A percentile compares a stretch with the other conserved stretches of the same genome.
phyloP scores from a whole-genome alignment of 352 stramenopile genomes.

The Pythium scleroteichum region DNA sequence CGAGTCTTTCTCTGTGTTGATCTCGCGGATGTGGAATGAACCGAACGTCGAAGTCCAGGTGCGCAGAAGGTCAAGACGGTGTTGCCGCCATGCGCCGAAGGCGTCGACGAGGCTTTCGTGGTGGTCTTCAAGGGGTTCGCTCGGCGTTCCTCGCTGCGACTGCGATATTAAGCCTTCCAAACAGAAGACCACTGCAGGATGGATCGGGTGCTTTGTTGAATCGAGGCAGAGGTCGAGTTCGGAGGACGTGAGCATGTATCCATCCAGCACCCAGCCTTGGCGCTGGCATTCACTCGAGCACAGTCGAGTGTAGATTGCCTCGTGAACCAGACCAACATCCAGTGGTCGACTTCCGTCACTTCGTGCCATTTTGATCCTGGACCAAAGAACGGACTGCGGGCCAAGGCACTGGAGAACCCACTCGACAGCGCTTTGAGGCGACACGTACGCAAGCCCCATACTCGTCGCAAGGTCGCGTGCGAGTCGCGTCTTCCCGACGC shows the following conservation, averaged over 20 bases:
- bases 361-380: slow-evolving; percentile 11
- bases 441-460: slow-evolving; percentile 51
- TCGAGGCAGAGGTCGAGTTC: slow-evolving; percentile 36
- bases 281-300: slow-evolving; percentile 59
- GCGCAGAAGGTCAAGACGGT: slow-evolving; percentile 49
- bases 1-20: slow-evolving; percentile 37
- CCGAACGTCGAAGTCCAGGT: slow-evolving; percentile 50
- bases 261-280: slow-evolving; percentile 64
- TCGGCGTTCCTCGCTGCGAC: not conserved
- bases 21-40: slow-evolving; percentile 45
- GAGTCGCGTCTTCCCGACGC: slow-evolving; percentile 38
- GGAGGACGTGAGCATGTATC: slow-evolving; percentile 36
- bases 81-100: slow-evolving; percentile 44
- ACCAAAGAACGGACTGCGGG: slow-evolving; percentile 30
- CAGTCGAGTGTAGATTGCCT: slow-evolving; percentile 46
- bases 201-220: slow-evolving; percentile 20
- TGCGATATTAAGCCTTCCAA: slow-evolving; percentile 39
- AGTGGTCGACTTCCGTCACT: slow-evolving; percentile 13
- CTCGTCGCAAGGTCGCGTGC: slow-evolving; percentile 29
- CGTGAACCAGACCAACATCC: slow-evolving; percentile 31
- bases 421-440: slow-evolving; percentile 40
- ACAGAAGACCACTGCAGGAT: slow-evolving; percentile 53
- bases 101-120: slow-evolving; percentile 22
- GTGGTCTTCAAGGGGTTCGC: not conserved
- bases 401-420: slow-evolving; percentile 66